Percentiles rank a stretch among this genome's conserved stretches.
Evolutionary conservation across 139 green algal genomes (phyloP).

Genomic region (Astrephomene gubernaculifera): DNA sequence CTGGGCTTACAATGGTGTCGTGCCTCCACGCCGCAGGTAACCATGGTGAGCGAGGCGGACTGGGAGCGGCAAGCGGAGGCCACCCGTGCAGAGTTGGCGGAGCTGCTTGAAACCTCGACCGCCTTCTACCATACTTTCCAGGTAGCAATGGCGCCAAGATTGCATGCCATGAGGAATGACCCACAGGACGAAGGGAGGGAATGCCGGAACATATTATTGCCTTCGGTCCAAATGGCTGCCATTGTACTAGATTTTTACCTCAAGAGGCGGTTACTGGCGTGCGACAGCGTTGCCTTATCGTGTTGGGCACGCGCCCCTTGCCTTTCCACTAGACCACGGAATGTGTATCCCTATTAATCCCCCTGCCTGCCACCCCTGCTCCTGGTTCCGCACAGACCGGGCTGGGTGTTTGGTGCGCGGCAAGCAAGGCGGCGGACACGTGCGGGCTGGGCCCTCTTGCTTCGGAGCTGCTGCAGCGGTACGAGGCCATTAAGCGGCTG

Average conservation of each 20-base stretch:
- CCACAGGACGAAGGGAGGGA: no score
- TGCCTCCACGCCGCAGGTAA: not conserved
- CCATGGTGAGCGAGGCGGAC: conserved; percentile 5
- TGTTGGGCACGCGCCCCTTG: no score
- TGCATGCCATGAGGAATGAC: no score
- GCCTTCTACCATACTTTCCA: conserved; percentile 37
- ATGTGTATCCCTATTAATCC: no score
- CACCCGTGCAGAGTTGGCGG: not conserved
- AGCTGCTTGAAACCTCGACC: not conserved
- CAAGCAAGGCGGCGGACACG: conserved; percentile 12
- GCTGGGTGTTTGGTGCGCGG: conserved; percentile 35
- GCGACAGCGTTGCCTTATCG: no score
- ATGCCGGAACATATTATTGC: no score
- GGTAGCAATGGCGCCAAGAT: no score
- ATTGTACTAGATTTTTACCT: no score
- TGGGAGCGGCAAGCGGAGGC: conserved; percentile 10
- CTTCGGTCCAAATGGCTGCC: no score
- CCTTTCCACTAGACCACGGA: no score
- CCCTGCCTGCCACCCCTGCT: not conserved
- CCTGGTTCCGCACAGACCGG: conserved; percentile 23
- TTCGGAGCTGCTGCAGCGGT: conserved; percentile 30
- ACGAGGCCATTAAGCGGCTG: not conserved
- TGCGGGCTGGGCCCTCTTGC: conserved; percentile 29
- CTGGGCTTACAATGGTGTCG: no score
- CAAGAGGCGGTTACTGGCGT: no score